Conservation (phyloP, 2,329 filamentous ascomycete genomes). For the Chalara sp. region DNA sequence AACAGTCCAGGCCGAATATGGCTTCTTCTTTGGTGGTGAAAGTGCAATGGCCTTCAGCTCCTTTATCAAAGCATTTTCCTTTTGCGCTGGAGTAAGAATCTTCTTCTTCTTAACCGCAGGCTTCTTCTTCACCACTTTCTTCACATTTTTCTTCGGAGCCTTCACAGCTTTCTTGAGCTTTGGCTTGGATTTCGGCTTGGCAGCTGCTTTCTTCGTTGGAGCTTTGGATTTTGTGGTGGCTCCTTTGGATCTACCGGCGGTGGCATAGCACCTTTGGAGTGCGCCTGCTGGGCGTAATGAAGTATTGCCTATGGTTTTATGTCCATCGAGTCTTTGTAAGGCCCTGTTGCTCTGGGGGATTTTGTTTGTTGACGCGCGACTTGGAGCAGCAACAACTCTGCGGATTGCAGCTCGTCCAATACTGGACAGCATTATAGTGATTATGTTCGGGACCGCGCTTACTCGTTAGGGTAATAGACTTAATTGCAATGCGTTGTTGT, state of each 20-base stretch:
- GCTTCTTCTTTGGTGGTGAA: conserved; percentile 29
- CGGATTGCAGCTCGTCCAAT: conserved; percentile 25
- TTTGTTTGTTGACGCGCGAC: conserved; percentile 19
- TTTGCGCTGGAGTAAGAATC: conserved; percentile 9
- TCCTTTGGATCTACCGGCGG: conserved; percentile 17
- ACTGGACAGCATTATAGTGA: conserved; percentile 23
- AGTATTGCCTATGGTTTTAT: conserved; percentile 9
- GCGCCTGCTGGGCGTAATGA: conserved; percentile 2
- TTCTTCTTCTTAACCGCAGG: conserved; percentile 22
- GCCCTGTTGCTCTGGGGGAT: conserved; percentile 16
- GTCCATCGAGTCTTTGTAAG: conserved; percentile 18
- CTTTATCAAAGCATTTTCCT: conserved; percentile 21
- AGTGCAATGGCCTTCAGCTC: conserved; percentile 11
- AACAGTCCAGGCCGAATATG: conserved; percentile 16
- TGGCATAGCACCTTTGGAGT: not conserved
- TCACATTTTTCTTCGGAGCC: conserved; percentile 12
- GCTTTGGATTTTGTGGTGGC: conserved; percentile 20
- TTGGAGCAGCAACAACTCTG: conserved; percentile 17
- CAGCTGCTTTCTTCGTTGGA: conserved; percentile 2
- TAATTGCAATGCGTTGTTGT: no score
- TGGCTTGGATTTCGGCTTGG: conserved; percentile 10
- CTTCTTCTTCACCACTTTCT: conserved; percentile 19
- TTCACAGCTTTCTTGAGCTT: conserved; percentile 1
- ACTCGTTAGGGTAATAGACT: no score
- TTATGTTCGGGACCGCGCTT: conserved; percentile 2